Percentiles rank a stretch among this genome's conserved stretches.
Conservation (phyloP, 352 stramenopile species). For the Globisporangium yorkense region DNA sequence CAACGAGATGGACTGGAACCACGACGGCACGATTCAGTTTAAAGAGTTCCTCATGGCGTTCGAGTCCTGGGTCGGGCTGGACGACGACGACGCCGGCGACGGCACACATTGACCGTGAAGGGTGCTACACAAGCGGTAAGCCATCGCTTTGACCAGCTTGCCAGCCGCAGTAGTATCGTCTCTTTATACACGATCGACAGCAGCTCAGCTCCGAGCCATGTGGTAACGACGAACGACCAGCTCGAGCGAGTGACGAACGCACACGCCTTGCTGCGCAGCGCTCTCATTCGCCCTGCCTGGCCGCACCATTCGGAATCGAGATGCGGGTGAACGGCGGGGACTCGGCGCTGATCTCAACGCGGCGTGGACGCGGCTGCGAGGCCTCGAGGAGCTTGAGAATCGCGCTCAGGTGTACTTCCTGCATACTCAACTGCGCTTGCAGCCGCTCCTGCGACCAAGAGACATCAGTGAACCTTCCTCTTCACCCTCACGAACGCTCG, state of each 20-base stretch:
- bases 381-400: conserved; percentile 44
- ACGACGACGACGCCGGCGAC: conserved; percentile 49
- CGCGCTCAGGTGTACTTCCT: conserved; percentile 50
- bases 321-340: conserved; percentile 51
- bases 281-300: background rate
- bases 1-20: conserved; percentile 85
- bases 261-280: background rate
- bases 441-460: conserved; percentile 28
- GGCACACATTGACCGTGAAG: background rate
- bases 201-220: background rate
- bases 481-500: background rate
- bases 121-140: background rate
- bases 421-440: conserved; percentile 43
- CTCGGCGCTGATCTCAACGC: conserved; percentile 13
- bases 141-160: too few species aligned
- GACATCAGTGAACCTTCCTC: background rate
- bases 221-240: too few species aligned
- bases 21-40: conserved; percentile 83
- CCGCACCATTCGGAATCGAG: conserved; percentile 2
- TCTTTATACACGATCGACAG: background rate
- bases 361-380: conserved; percentile 11
- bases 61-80: conserved; percentile 79
- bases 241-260: background rate
- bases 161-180: background rate
- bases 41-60: conserved; percentile 89